Evolutionary conservation across 371 early-diverging fungal species (phyloP), one percentile per base, ranked within the genome.

Genomic region (Gilbertella persicaria): DNA sequence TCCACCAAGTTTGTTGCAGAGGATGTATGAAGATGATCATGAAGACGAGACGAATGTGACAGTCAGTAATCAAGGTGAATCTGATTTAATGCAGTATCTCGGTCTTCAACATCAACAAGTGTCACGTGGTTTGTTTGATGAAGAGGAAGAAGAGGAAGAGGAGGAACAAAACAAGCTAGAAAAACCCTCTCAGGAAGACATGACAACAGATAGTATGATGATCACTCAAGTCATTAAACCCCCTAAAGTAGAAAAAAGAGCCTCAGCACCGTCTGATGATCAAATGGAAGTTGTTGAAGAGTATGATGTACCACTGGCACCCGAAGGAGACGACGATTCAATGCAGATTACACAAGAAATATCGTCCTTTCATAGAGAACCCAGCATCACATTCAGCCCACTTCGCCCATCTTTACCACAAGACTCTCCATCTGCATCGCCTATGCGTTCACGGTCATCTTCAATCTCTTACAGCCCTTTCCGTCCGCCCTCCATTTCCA

Each of bases 311-410:
- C 28, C 28, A 4, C 9, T 28, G 9, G 28, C 28, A 17, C 20
- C 2, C 1, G 20, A 29, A 12, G 30, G 5, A 26, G 37, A 53
- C 5, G 53, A 44, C 7, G 44, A 53, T 21, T 17, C 33, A 13
- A 53, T 53, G 36, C 24, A 25, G 9, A 53, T 53, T 14, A 43
- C 53, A 9, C 53, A 53, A n/a, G 45, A 35, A 19, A 14, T 35
- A 25, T 24, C 35, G 7, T 8, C n/a, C n/a, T n/a, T n/a, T n/a
- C n/a, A n/a, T n/a, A n/a, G n/a, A n/a, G n/a, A n/a, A n/a, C n/a
- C n/a, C n/a, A n/a, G n/a, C n/a, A 9, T 36, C 0, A 17, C 16
- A 13, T 33, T 21, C 8, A 13, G 42, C 13, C 17, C 25, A 42
- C 25, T 23, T 9, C 21, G 8, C 2, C 12, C 2, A 40, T 4